Conservation (phyloP, 805 yeast species). For the Tetrapisispora fleetii region DNA sequence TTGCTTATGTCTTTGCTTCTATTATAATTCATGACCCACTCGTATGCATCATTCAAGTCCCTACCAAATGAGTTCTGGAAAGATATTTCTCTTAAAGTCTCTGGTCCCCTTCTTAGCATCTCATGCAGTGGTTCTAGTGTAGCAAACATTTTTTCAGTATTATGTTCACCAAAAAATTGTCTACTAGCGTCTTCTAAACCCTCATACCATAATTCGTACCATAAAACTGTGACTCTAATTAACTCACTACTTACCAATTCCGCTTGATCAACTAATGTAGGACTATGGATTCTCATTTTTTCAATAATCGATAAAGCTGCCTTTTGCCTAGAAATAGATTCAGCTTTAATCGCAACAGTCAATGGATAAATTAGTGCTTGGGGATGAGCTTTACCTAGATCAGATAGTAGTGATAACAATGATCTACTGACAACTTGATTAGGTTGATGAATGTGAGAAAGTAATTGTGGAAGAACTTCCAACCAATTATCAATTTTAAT, state of each 20-base stretch:
- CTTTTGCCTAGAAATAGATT: conserved; percentile 75
- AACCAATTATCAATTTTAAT: conserved; percentile 90
- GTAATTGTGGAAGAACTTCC: conserved; percentile 89
- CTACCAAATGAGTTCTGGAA: conserved; percentile 90
- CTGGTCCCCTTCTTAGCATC: conserved; percentile 78
- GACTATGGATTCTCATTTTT: conserved; percentile 82
- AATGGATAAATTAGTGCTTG: conserved; percentile 93
- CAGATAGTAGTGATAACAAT: conserved; percentile 68
- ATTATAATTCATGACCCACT: conserved; percentile 82
- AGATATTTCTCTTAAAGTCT: conserved; percentile 84
- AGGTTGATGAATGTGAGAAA: conserved; percentile 94
- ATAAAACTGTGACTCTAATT: conserved; percentile 86
- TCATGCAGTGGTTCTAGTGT: conserved; percentile 83
- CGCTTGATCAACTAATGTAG: conserved; percentile 80
- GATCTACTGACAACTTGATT: conserved; percentile 75
- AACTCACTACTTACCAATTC: conserved; percentile 89
- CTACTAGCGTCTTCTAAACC: conserved; percentile 95
- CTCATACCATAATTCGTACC: conserved; percentile 98
- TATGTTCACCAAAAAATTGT: conserved; percentile 85
- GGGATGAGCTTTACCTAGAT: conserved; percentile 90
- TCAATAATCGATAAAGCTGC: conserved; percentile 90
- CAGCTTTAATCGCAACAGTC: conserved; percentile 92
- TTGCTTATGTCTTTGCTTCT: conserved; percentile 79
- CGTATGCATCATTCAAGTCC: conserved; percentile 84
- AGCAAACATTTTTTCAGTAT: conserved; percentile 88